These are phyloP conservation scores for Gryganskiella cystojenkinii DNA, from an alignment of 192 early-diverging fungal species.

Conservation along the genomic window DNA sequence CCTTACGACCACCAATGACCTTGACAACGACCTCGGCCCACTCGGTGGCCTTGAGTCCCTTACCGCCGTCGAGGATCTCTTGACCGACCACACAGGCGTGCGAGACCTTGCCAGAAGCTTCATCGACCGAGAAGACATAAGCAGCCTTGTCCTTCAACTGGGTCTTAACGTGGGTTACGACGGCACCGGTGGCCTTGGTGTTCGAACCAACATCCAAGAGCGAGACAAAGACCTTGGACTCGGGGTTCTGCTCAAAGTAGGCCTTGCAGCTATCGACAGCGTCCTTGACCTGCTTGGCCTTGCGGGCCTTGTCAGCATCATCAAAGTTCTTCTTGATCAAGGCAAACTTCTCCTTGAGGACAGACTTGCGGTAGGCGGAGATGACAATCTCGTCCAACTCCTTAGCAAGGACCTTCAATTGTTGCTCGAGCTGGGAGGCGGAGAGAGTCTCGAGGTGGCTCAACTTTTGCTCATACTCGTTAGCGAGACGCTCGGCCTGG, in stretches of 20 bases:
- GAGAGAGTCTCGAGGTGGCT: slow-evolving; percentile 65
- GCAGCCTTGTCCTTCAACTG: slow-evolving; percentile 85
- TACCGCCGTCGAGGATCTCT: slow-evolving; percentile 64
- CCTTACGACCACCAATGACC: slow-evolving; percentile 90
- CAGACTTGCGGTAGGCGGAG: slow-evolving; percentile 82
- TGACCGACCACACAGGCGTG: slow-evolving; percentile 89
- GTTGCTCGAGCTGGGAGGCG: slow-evolving; percentile 75
- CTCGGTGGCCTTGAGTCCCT: slow-evolving; percentile 89
- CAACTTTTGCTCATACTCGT: slow-evolving; percentile 76
- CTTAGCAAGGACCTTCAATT: slow-evolving; percentile 82
- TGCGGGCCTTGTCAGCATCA: slow-evolving; percentile 90
- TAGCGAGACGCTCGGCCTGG: slow-evolving; percentile 69
- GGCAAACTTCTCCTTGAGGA: slow-evolving; percentile 77
- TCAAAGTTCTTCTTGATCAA: slow-evolving; percentile 85
- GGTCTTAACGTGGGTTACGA: slow-evolving; percentile 81
- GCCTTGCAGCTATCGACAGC: slow-evolving; percentile 52
- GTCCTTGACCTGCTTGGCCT: slow-evolving; percentile 87
- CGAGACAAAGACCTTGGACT: slow-evolving; percentile 67
- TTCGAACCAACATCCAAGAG: slow-evolving; percentile 84
- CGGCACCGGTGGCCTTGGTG: slow-evolving; percentile 85
- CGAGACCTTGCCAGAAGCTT: slow-evolving; percentile 71
- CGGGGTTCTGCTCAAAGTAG: slow-evolving; percentile 41
- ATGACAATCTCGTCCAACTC: slow-evolving; percentile 84
- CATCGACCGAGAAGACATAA: slow-evolving; percentile 84
- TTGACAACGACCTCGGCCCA: slow-evolving; percentile 91